Evolutionary conservation across 163 green algal genomes (phyloP), one percentile per base, ranked within the genome.

Genomic region (Scenedesmus sp.): DNA sequence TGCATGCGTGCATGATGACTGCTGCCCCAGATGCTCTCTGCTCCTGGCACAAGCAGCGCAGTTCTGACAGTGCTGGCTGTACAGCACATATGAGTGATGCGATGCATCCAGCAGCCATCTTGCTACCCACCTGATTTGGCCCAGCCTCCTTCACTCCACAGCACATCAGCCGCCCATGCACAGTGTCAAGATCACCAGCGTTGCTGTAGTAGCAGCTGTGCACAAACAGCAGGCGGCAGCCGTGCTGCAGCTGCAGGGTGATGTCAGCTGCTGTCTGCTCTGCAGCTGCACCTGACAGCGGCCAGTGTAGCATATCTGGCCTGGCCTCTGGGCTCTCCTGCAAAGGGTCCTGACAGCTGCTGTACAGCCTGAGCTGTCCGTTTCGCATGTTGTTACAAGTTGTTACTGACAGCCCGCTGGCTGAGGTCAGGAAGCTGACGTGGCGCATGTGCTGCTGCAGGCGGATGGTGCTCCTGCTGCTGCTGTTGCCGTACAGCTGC

Each of bases 371-470:
- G 57, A 89, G 34, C 84, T 70, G 62, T 70, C 62, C 62, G 10
- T 70, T 70, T 70, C 62, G 62, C 20, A 70, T 70, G 62, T 16
- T 16, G 8, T 70, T 70, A 15, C 6, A 70, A 20, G 62, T 70
- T 70, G 62, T 70, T 70, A 67, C 9, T 86, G 56, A 66, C 82
- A 86, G 18, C 12, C 81, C 23, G 26, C 26, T 3, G 34, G 6
- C 66, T 82, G 66, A 4, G 2, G 84, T 59, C 16, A 89, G 66
- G 16, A 79, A 89, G 56, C 12, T 59, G 9, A 89, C 34, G 23
- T 89, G 84, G 23, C 46, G 84, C 84, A 89, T 77, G 1, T 89
- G 84, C 84, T 89, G 56, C 56, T 89, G n/a, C 60, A 54, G 15
- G 10, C 18, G 54, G 10, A 89, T 62, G 9, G 6, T 26, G 20